Percentiles rank a stretch among this genome's conserved stretches.
phyloP scores from a whole-genome alignment of 2,329 filamentous ascomycete genomes.

The Thelonectria rubi region DNA sequence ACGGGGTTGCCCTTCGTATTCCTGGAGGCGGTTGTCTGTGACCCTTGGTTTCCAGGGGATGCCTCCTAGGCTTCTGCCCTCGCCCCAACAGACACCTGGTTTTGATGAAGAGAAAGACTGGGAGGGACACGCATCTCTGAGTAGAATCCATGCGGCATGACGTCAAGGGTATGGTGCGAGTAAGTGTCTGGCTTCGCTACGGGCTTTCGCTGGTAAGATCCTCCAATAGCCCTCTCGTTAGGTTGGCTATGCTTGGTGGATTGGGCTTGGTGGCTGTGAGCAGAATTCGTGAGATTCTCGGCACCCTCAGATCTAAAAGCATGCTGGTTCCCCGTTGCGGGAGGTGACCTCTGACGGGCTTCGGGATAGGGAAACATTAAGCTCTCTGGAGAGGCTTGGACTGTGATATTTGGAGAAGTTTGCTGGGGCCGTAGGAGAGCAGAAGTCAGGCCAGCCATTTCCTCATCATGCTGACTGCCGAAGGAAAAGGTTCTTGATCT shows the following conservation, averaged over 20 bases:
- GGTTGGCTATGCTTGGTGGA: neutral
- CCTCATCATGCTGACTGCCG: neutral
- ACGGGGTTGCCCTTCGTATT: neutral
- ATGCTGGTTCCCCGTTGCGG: neutral
- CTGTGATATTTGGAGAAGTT: neutral
- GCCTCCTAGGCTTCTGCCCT: constrained; percentile 33
- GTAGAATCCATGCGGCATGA: constrained; percentile 40
- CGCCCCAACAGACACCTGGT: constrained; percentile 13
- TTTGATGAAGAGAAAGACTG: constrained; percentile 11
- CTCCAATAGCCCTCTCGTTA: neutral
- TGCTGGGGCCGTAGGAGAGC: neutral
- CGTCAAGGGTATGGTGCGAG: constrained; percentile 24
- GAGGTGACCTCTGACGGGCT: too few species aligned
- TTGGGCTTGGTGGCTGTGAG: neutral
- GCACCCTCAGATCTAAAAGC: neutral
- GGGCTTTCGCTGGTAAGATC: neutral
- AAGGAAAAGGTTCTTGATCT: constrained; percentile 6
- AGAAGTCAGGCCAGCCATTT: neutral
- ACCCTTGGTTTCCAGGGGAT: constrained; percentile 17
- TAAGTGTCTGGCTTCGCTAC: neutral
- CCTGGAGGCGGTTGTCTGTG: neutral
- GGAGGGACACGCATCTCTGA: constrained; percentile 33
- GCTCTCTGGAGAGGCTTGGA: neutral
- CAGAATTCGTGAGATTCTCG: neutral
- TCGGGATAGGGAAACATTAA: neutral